A percentile compares a stretch with the other conserved stretches of the same genome.
phyloP scores from a whole-genome alignment of 495 filamentous ascomycete genomes.

The Penicillium arizonense region DNA sequence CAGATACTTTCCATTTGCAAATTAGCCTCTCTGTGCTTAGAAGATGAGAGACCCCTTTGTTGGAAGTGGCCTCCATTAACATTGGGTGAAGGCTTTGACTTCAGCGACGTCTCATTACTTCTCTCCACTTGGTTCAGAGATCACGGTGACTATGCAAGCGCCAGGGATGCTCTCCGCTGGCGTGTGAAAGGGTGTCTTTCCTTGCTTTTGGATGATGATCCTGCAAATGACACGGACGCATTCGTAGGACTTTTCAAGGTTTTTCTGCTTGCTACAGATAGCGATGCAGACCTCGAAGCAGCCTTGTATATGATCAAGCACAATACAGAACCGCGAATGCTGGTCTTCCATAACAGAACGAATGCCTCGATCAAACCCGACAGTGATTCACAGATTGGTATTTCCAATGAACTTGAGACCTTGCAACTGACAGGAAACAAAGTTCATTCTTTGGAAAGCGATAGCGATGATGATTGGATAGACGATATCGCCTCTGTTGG shows the following conservation, averaged over 20 bases:
- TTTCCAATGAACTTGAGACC: too few species aligned
- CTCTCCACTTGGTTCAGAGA: not conserved
- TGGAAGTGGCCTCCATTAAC: not conserved
- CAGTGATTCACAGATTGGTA: too few species aligned
- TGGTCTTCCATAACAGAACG: too few species aligned
- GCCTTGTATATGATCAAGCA: not conserved
- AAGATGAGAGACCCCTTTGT: not conserved
- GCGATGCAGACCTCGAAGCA: constrained; percentile 1
- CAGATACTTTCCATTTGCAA: not conserved
- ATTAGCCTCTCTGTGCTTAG: constrained; percentile 2
- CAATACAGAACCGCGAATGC: not conserved
- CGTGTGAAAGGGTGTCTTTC: constrained; percentile 2
- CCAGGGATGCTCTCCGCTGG: constrained; percentile 6
- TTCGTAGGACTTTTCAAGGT: constrained; percentile 3
- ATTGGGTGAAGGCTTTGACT: not conserved
- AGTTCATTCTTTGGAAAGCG: too few species aligned
- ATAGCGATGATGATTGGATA: not conserved
- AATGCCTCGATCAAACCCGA: too few species aligned
- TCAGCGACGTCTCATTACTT: not conserved
- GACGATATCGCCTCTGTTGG: too few species aligned
- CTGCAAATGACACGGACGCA: constrained; percentile 2
- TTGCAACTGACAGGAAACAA: too few species aligned
- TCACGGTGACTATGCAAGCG: constrained; percentile 1
- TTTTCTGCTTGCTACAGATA: constrained; percentile 3
- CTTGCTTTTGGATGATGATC: constrained; percentile 7